Evolutionary conservation across 2,329 filamentous ascomycete genomes (phyloP).

Genomic region (Lithohypha guttulata): DNA sequence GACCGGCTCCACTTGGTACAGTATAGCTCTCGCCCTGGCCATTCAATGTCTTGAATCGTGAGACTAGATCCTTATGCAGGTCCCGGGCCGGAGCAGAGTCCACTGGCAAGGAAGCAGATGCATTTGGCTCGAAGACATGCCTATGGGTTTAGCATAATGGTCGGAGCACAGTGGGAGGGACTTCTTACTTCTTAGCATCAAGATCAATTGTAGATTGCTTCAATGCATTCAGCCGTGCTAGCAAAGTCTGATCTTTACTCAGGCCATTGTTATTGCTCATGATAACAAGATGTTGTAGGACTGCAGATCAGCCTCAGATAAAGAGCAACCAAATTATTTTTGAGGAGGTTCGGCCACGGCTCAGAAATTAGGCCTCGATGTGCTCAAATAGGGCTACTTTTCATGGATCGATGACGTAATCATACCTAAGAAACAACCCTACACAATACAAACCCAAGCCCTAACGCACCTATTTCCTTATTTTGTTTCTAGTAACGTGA

Average conservation of each 20-base stretch:
- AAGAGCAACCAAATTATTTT: no score
- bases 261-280: slow-evolving; percentile 15
- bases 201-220: slow-evolving; percentile 26
- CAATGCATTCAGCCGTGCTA: slow-evolving; percentile 27
- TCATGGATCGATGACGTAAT: background rate
- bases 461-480: background rate
- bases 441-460: no score
- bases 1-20: background rate
- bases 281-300: no score
- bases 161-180: background rate
- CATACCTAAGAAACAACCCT: no score
- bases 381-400: no score
- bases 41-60: slow-evolving; percentile 19
- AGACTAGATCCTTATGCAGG: slow-evolving; percentile 17
- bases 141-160: background rate
- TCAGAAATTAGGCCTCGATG: no score
- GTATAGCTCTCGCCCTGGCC: background rate
- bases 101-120: background rate
- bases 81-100: slow-evolving; percentile 16
- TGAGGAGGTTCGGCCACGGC: no score
- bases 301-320: no score
- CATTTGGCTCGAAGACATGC: slow-evolving; percentile 1
- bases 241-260: slow-evolving; percentile 25
- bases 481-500: background rate
- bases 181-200: slow-evolving; percentile 21